phyloP scores from a whole-genome alignment of 345 rosid genomes.

The Eucalyptus camaldulensis region DNA sequence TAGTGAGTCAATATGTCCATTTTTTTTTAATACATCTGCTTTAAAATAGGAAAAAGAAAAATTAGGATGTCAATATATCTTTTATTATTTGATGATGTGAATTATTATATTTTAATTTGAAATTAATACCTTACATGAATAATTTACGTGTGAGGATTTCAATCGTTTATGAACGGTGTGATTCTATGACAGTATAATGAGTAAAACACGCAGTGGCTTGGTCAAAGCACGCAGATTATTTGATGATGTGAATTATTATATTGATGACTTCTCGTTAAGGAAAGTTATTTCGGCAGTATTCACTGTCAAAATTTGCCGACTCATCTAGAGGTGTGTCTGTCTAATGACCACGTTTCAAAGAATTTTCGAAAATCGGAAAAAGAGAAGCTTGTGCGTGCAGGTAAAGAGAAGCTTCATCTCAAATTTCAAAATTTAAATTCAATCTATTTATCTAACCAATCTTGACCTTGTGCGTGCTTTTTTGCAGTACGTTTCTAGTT shows the following conservation, averaged over 20 bases:
- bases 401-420: not conserved
- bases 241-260: too few relatives aligned
- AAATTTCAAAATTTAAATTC: not conserved
- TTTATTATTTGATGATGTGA: not conserved
- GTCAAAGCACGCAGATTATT: too few relatives aligned
- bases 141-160: not conserved
- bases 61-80: not conserved
- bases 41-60: not conserved
- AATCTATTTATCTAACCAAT: not conserved
- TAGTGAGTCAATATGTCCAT: not conserved
- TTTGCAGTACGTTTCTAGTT: too few relatives aligned
- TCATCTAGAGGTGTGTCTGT: not conserved
- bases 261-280: not conserved
- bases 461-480: not conserved
- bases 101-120: not conserved
- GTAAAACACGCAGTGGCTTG: too few relatives aligned
- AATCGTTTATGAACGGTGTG: too few relatives aligned
- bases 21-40: not conserved
- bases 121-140: not conserved
- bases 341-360: not conserved
- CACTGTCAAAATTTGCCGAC: not conserved
- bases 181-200: too few relatives aligned
- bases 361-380: not conserved
- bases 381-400: too few relatives aligned
- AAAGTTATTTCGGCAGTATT: not conserved